Evolutionary conservation across 83 land plant species (phyloP), one percentile per base, ranked within the genome.

Genomic region (Diphasiastrum complanatum): DNA sequence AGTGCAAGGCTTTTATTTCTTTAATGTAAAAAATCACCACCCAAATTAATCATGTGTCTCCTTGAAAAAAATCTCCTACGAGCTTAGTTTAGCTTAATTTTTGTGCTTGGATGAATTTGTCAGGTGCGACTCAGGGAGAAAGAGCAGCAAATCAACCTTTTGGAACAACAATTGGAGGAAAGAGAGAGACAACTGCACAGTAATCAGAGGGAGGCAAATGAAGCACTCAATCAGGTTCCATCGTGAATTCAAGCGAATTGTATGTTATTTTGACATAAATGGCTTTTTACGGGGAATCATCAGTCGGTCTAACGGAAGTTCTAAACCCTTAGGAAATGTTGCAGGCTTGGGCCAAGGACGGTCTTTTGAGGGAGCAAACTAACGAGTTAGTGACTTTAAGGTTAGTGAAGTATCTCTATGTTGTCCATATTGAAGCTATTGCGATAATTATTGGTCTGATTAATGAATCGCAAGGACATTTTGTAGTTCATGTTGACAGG

Each of bases 261-360:
- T n/a, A n/a, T n/a, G n/a, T n/a, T n/a, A n/a, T n/a, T n/a, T n/a
- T n/a, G n/a, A n/a, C n/a, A n/a, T n/a, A n/a, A n/a, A n/a, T n/a
- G n/a, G n/a, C n/a, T n/a, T n/a, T n/a, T n/a, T n/a, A n/a, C n/a
- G n/a, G n/a, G n/a, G n/a, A n/a, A n/a, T n/a, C n/a, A n/a, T n/a
- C n/a, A n/a, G n/a, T n/a, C n/a, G n/a, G n/a, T n/a, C n/a, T n/a
- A n/a, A n/a, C n/a, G n/a, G n/a, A n/a, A n/a, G n/a, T n/a, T 6
- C 6, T 18, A 24, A 48, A 48, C 18, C n/a, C n/a, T n/a, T n/a
- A n/a, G n/a, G n/a, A n/a, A n/a, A n/a, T n/a, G n/a, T n/a, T n/a
- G n/a, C 59, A 93, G 96, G 96, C 86, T 14, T 89, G 99, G 96
- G 96, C 86, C 5, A 93, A 89, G 38, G 99, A 89, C 63, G 97